Percentiles rank a stretch among this genome's conserved stretches.
phyloP scores from a whole-genome alignment of 306 rosid species.

The Castanopsis chinensis region DNA sequence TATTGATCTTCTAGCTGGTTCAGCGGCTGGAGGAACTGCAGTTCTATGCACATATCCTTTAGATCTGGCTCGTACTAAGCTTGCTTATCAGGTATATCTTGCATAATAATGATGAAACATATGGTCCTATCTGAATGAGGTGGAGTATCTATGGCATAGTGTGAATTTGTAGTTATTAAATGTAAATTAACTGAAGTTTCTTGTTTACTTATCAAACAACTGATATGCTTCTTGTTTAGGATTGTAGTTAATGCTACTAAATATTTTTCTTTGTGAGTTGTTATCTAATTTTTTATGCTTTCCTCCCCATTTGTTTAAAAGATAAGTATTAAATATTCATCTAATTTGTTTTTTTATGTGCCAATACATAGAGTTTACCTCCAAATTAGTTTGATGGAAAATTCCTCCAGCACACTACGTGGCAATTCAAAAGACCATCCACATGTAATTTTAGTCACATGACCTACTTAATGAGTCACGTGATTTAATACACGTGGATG shows the following conservation, averaged over 20 bases:
- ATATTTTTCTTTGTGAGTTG: no score
- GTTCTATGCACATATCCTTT: conserved; percentile 89
- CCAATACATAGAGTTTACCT: background rate
- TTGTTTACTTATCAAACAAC: background rate
- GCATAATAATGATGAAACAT: conserved; percentile 3
- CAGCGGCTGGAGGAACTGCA: conserved; percentile 95
- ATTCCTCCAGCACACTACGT: no score
- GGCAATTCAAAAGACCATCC: no score
- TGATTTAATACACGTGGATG: no score
- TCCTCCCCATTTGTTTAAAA: background rate
- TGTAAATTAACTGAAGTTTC: conserved; percentile 2
- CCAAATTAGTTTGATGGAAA: no score
- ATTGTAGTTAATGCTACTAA: background rate
- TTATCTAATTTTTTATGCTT: no score
- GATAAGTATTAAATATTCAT: background rate
- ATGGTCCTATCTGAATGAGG: conserved; percentile 12
- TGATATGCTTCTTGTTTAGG: background rate
- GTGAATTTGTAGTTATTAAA: background rate
- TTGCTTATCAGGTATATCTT: conserved; percentile 83
- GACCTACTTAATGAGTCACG: no score
- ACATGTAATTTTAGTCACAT: no score
- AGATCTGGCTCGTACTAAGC: conserved; percentile 97
- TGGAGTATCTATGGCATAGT: background rate
- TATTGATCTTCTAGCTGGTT: conserved; percentile 95
- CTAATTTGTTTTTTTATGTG: background rate